These are phyloP conservation scores for Panicum hallii DNA, from an alignment of 202 grass and related monocot genomes.

Conservation along the genomic window DNA sequence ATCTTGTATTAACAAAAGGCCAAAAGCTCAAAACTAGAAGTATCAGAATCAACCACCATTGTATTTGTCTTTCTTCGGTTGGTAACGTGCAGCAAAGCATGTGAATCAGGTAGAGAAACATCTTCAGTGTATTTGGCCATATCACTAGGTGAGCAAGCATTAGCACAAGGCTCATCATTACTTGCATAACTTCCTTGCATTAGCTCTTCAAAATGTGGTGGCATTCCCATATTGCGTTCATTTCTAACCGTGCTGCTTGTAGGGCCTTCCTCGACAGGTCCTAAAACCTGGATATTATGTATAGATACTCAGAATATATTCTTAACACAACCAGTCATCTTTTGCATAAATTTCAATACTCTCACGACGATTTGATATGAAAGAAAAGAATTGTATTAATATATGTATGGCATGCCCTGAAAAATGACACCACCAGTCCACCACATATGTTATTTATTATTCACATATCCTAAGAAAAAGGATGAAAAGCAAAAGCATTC, in stretches of 20 bases:
- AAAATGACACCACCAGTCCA: neutral
- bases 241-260: slow-evolving; percentile 31
- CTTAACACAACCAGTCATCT: slow-evolving; percentile 6
- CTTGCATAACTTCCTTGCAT: slow-evolving; percentile 54
- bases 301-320: slow-evolving; percentile 38
- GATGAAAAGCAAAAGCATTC: slow-evolving; percentile 10
- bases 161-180: slow-evolving; percentile 40
- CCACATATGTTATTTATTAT: slow-evolving; percentile 13
- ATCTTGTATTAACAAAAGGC: slow-evolving; percentile 8
- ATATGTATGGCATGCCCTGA: slow-evolving; percentile 18
- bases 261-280: slow-evolving; percentile 41
- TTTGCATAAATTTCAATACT: slow-evolving; percentile 14
- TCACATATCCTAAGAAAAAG: slow-evolving; percentile 9
- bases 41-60: slow-evolving; percentile 37
- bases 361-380: slow-evolving; percentile 10
- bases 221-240: slow-evolving; percentile 45
- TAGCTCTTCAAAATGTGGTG: slow-evolving; percentile 64
- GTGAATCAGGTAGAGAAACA: slow-evolving; percentile 72
- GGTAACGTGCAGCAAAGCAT: slow-evolving; percentile 82
- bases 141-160: slow-evolving; percentile 46
- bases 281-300: slow-evolving; percentile 49
- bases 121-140: slow-evolving; percentile 47
- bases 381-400: slow-evolving; percentile 11
- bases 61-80: slow-evolving; percentile 74
- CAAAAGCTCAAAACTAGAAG: slow-evolving; percentile 22